A percentile compares a stretch with the other conserved stretches of the same genome.
phyloP scores from a whole-genome alignment of 2,329 filamentous ascomycete species.

The Apiospora saccharicola region DNA sequence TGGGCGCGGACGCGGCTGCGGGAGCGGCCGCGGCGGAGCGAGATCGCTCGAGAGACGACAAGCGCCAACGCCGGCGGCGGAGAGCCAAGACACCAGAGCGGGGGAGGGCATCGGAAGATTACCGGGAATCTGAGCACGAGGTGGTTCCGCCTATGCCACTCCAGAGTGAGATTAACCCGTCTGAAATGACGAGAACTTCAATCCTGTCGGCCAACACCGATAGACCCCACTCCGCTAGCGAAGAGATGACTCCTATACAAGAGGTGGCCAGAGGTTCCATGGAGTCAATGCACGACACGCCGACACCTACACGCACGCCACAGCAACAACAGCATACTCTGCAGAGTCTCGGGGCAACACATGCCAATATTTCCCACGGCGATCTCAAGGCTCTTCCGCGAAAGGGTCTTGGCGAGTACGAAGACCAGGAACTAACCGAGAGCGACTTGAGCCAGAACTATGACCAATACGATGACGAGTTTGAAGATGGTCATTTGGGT shows the following conservation, averaged over 20 bases:
- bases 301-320: constrained; percentile 65
- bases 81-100: constrained; percentile 60
- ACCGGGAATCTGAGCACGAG: constrained; percentile 61
- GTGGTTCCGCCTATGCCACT: constrained; percentile 83
- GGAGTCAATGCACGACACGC: constrained; percentile 59
- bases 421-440: constrained; percentile 55
- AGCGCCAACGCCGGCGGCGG: constrained; percentile 60
- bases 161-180: constrained; percentile 84
- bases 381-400: constrained; percentile 64
- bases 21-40: constrained; percentile 46
- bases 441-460: constrained; percentile 54
- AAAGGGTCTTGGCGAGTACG: constrained; percentile 49
- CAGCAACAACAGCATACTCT: constrained; percentile 51
- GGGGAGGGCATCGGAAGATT: constrained; percentile 56
- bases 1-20: constrained; percentile 53
- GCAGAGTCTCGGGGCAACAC: constrained; percentile 71
- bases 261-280: constrained; percentile 72
- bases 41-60: constrained; percentile 55
- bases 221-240: constrained; percentile 72
- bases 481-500: constrained; percentile 49
- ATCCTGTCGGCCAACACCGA: constrained; percentile 85
- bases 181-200: constrained; percentile 87
- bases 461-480: constrained; percentile 50
- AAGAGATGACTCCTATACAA: constrained; percentile 65
- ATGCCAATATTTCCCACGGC: constrained; percentile 68